Evolutionary conservation across 306 rosid species (phyloP).

Genomic region (Cicer chorassanicum): DNA sequence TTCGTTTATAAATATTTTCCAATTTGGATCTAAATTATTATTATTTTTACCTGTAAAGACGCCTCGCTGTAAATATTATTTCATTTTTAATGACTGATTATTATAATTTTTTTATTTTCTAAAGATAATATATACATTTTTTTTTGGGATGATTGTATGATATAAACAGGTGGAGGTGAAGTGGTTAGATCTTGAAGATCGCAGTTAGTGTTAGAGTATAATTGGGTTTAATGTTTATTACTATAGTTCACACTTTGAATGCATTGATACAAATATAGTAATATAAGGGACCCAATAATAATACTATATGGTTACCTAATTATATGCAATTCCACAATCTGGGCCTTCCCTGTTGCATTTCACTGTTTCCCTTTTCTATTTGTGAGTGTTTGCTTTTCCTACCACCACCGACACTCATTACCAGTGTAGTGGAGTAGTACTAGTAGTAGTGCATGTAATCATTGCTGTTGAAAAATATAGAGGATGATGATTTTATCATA

Average conservation of each 20-base stretch:
- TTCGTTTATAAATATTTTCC: background rate
- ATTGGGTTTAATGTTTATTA: conserved; percentile 34
- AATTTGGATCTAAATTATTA: conserved; percentile 53
- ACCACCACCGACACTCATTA: conserved; percentile 49
- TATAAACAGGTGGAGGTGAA: background rate
- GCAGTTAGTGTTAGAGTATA: conserved; percentile 5
- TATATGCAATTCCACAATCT: conserved; percentile 25
- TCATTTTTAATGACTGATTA: background rate
- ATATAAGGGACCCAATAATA: conserved; percentile 31
- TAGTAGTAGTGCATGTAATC: background rate
- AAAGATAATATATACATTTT: too few species aligned
- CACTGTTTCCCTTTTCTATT: conserved; percentile 36
- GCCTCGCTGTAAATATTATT: background rate
- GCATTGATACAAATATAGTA: conserved; percentile 38
- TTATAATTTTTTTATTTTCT: background rate
- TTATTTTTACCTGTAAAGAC: background rate
- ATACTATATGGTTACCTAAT: background rate
- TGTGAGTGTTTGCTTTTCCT: conserved; percentile 12
- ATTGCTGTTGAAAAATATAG: conserved; percentile 27
- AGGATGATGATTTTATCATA: background rate
- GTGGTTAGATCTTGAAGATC: conserved; percentile 55
- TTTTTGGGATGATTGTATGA: background rate
- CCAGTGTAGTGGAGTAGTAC: background rate
- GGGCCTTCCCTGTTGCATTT: conserved; percentile 13
- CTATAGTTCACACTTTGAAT: conserved; percentile 35